Percentiles rank a stretch among this genome's conserved stretches.
Conservation (phyloP, 192 early-diverging fungal genomes). For the Gonapodya sp. region DNA sequence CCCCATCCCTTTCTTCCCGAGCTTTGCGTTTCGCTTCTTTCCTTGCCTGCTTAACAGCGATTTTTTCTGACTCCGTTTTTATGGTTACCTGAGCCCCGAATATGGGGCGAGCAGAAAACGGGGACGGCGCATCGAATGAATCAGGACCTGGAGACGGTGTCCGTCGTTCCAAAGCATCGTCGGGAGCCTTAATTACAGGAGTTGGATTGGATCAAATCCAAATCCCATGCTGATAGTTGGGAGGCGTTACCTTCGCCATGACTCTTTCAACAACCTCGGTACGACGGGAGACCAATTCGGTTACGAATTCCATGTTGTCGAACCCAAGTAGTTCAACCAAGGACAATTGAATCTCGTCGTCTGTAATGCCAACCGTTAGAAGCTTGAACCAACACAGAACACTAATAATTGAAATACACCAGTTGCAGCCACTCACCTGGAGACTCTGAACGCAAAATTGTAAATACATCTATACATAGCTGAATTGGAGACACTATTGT, state of each 20-base stretch:
- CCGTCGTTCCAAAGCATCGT: not conserved
- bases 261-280: conserved; percentile 51
- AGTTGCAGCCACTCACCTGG: not conserved
- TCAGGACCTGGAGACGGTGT: not conserved
- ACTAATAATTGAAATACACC: not conserved
- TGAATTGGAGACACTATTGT: conserved; percentile 32
- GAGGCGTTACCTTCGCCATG: conserved; percentile 29
- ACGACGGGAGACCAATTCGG: conserved; percentile 44
- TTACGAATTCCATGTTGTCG: conserved; percentile 60
- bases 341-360: conserved; percentile 53
- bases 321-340: conserved; percentile 68
- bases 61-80: not conserved
- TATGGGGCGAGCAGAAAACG: not conserved
- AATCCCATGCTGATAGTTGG: not conserved
- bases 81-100: not conserved
- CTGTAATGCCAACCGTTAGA: conserved; percentile 17
- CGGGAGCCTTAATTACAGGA: not conserved
- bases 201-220: not conserved
- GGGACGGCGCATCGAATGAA: not conserved
- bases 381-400: conserved; percentile 2
- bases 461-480: conserved; percentile 62
- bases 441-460: conserved; percentile 40
- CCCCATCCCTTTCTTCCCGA: not conserved
- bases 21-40: not conserved
- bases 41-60: not conserved